Evolutionary conservation across 495 filamentous ascomycete genomes (phyloP).

Genomic region (Thermothielavioides terrestris): DNA sequence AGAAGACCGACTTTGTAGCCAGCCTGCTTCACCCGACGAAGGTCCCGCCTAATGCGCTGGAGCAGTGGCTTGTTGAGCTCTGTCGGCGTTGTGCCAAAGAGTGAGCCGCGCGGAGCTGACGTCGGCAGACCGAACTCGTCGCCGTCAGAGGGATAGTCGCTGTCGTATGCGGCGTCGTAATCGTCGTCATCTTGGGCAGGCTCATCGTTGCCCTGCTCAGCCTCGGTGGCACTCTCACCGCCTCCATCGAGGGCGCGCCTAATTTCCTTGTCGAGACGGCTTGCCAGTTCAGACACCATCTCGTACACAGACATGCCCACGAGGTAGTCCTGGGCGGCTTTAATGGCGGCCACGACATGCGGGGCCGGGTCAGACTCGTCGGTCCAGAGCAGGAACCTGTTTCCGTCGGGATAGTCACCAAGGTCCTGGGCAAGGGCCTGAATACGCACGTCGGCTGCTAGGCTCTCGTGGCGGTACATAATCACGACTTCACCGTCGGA

Average conservation of each 20-base stretch:
- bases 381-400: slow-evolving; percentile 53
- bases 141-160: slow-evolving; percentile 23
- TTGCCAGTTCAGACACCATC: slow-evolving; percentile 40
- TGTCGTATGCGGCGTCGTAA: slow-evolving; percentile 21
- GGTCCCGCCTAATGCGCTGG: slow-evolving; percentile 51
- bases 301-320: slow-evolving; percentile 35
- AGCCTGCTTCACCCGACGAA: slow-evolving; percentile 50
- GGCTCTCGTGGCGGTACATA: slow-evolving; percentile 13
- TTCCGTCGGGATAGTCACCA: slow-evolving; percentile 54
- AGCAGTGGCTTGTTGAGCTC: background rate
- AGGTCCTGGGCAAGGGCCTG: slow-evolving; percentile 35
- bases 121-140: slow-evolving; percentile 18
- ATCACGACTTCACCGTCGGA: slow-evolving; percentile 27
- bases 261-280: slow-evolving; percentile 27
- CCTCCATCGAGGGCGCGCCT: slow-evolving; percentile 25
- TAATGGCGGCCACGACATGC: slow-evolving; percentile 5
- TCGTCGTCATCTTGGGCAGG: slow-evolving; percentile 25
- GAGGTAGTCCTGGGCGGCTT: slow-evolving; percentile 11
- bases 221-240: slow-evolving; percentile 24
- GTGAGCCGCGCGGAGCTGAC: background rate
- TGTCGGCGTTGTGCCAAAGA: background rate
- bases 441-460: slow-evolving; percentile 16
- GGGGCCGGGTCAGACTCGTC: slow-evolving; percentile 37
- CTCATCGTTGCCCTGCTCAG: slow-evolving; percentile 26
- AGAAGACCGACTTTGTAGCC: slow-evolving; percentile 70